Base-by-base conservation (phyloP, 805 yeast species). In the Brettanomyces sp. region DNA sequence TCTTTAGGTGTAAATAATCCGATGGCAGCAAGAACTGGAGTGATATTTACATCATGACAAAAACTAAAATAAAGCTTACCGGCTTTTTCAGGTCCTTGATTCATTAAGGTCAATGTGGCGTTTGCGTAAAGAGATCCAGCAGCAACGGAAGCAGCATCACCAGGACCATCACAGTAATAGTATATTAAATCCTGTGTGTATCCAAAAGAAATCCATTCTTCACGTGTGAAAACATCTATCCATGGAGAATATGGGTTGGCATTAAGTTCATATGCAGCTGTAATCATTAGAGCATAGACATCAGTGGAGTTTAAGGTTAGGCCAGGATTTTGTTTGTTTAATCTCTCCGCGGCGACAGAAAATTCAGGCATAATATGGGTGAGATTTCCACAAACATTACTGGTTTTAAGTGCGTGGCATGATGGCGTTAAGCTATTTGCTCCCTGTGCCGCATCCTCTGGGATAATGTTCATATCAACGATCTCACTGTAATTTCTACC, bases 261-360 rank as follows among this genome's bases (percentile, higher is more conserved):
- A 45, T 82, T 83, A 32, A 82, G 63, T 60, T 85, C 93, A 56
- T 70, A 85, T 5, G 83, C 88, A 64, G 90, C 82, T 63, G 79
- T 70, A 13, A 70, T 66, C 57, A 81, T 80, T 53, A 83, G 55
- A 22, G 60, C 62, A 41, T 57, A 61, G 28, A 78, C 72, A 55
- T 85, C 89, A 36, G 56, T 54, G 2, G 67, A 57, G 4, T 80
- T 70, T 45, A 83, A 52, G 52, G 76, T 68, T 49, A 65, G 63
- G 3, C 77, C 80, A 5, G 75, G 73, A 46, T 82, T 74, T 43
- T 70, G 66, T 45, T 60, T 61, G 53, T 73, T 73, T 37, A 83
- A 64, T 55, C 90, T 70, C n/a, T 58, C 61, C 5, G 79, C 72
- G 18, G 83, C 84, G 24, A 60, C 65, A 7, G 62, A 55, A 52